Evolutionary conservation across 2,329 filamentous ascomycete species (phyloP), one percentile per base, ranked within the genome.

Genomic region (Dichotomopilus funicola): DNA sequence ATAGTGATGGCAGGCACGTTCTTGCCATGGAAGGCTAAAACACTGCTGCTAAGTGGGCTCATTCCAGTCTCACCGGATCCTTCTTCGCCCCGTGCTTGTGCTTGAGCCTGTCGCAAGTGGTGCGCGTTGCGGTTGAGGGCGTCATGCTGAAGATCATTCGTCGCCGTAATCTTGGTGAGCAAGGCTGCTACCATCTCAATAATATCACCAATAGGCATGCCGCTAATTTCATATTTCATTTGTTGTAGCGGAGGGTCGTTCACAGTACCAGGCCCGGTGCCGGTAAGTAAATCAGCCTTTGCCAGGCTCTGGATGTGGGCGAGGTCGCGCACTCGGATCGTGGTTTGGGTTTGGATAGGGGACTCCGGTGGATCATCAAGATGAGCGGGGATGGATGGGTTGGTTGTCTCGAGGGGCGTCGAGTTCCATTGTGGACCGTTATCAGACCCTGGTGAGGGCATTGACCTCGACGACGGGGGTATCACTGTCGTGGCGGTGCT

Each of bases 161-260:
- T 96, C 3, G 89, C 90, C 5, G 94, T 97, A 65, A 99, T 99
- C 71, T 97, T 97, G 55, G 92, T 96, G 59, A 99, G 77, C 31
- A 99, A 80, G 6, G 91, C 94, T 4, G 94, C 94, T 4, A 99
- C 94, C 94, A 99, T 97, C 72, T 97, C 92, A 68, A 99, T 99
- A 63, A 99, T 89, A 68, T 99, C 92, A 62, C 87, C 85, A 54
- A 97, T 95, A 51, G 94, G 94, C 92, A 99, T 97, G 52, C 84
- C 88, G 73, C 91, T 96, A 65, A 99, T 96, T 71, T 97, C 94
- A 70, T 96, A 99, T 68, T 83, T 83, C 72, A 79, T 80, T 60
- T 78, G 78, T 63, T 79, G 78, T 40, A 77, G 69, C 37, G 75
- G 77, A 10, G 75, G 73, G 58, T 76, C 79, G 61, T 76, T 77